Percentiles rank a stretch among this genome's conserved stretches.
These are phyloP conservation scores for Vanrija pseudolonga DNA, from an alignment of 1,284 basidiomycete species.

Conservation along the genomic window DNA sequence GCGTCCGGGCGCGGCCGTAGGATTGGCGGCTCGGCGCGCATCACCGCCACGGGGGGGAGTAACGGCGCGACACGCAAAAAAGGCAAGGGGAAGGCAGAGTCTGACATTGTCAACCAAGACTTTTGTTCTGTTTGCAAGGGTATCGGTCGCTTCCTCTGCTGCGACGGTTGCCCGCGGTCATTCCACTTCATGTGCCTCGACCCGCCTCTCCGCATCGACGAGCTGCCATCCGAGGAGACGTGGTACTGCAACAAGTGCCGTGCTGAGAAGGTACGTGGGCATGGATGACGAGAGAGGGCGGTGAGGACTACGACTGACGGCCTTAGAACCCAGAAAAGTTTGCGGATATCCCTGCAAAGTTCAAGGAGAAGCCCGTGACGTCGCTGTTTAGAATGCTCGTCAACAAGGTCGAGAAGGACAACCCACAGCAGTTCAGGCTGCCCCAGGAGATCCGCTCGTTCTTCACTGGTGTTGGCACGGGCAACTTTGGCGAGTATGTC, in stretches of 20 bases:
- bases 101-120: conserved; percentile 67
- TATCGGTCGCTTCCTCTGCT: conserved; percentile 77
- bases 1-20: conserved; percentile 41
- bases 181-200: conserved; percentile 97
- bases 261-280: conserved; percentile 38
- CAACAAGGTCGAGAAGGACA: conserved; percentile 42
- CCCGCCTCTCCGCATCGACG: conserved; percentile 83
- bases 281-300: too few species aligned
- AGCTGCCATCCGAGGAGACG: conserved; percentile 76
- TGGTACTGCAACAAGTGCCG: conserved; percentile 73
- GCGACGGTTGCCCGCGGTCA: conserved; percentile 92
- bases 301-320: background rate
- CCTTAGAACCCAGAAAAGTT: background rate
- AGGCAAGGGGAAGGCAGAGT: conserved; percentile 29
- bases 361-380: conserved; percentile 29
- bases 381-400: conserved; percentile 33
- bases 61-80: conserved; percentile 16
- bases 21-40: conserved; percentile 27
- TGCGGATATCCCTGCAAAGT: background rate
- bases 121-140: conserved; percentile 85
- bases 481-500: conserved; percentile 71
- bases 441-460: conserved; percentile 78
- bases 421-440: conserved; percentile 70
- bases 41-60: conserved; percentile 2
- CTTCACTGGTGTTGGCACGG: conserved; percentile 75